Percentiles rank a stretch among this genome's conserved stretches.
Conservation (phyloP, 805 yeast genomes). For the Candida hispaniensis region DNA sequence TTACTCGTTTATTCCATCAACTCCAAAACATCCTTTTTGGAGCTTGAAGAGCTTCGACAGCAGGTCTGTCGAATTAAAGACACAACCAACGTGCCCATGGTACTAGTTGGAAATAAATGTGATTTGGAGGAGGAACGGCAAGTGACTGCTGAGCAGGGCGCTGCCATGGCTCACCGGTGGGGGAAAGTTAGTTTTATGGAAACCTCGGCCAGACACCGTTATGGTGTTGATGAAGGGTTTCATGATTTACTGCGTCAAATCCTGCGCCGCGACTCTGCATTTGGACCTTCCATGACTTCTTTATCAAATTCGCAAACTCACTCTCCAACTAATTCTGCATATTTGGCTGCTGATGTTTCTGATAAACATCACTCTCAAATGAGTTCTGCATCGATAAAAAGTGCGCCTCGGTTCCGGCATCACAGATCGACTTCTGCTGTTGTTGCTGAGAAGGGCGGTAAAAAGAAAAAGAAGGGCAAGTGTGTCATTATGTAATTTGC, state of each 20-base stretch:
- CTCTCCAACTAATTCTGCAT: conserved; percentile 8
- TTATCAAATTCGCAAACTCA: conserved; percentile 7
- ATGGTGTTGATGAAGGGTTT: conserved; percentile 86
- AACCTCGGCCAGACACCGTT: conserved; percentile 82
- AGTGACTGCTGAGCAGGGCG: conserved; percentile 73
- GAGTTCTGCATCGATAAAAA: conserved; percentile 12
- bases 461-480: conserved; percentile 13
- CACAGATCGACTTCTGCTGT: conserved; percentile 5
- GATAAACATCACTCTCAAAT: conserved; percentile 8
- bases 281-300: conserved; percentile 13
- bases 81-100: conserved; percentile 67
- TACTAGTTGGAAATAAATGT: conserved; percentile 82
- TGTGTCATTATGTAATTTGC: conserved; percentile 14
- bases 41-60: conserved; percentile 65
- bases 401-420: conserved; percentile 10
- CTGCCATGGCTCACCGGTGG: conserved; percentile 73
- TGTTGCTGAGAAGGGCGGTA: background rate
- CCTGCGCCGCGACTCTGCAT: conserved; percentile 51
- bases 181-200: conserved; percentile 87
- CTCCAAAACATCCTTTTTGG: conserved; percentile 63
- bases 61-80: conserved; percentile 81
- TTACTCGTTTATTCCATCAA: conserved; percentile 77
- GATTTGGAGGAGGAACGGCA: conserved; percentile 68
- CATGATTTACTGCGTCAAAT: conserved; percentile 82
- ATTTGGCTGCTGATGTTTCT: conserved; percentile 1